Evolutionary conservation across 441 rosid genomes (phyloP).

Genomic region (Populus hybrid): DNA sequence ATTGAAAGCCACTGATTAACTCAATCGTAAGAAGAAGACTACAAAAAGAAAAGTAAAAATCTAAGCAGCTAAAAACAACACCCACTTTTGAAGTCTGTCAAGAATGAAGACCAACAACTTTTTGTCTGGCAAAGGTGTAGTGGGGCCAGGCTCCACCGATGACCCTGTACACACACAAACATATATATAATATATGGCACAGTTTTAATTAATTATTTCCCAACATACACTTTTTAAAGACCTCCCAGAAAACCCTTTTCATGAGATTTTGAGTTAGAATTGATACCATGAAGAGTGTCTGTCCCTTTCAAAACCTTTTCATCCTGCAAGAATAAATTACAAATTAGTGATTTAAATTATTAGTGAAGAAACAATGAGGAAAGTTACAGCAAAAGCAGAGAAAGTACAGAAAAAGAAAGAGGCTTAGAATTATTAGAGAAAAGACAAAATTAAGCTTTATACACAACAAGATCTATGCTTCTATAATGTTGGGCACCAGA

Average conservation of each 20-base stretch:
- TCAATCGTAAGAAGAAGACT: neutral
- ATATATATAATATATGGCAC: conserved; percentile 26
- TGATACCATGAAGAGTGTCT: conserved; percentile 61
- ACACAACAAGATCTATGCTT: conserved; percentile 42
- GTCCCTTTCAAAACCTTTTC: conserved; percentile 73
- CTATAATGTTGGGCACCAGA: conserved; percentile 31
- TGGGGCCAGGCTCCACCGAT: conserved; percentile 65
- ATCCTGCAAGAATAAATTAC: conserved; percentile 49
- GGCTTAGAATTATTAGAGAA: conserved; percentile 31
- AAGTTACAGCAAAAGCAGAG: conserved; percentile 38
- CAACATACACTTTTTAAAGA: conserved; percentile 23
- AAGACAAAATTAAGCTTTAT: conserved; percentile 55
- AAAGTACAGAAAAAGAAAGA: conserved; percentile 23
- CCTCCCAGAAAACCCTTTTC: conserved; percentile 32
- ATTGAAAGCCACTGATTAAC: conserved; percentile 18
- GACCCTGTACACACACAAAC: conserved; percentile 66
- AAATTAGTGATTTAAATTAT: conserved; percentile 19
- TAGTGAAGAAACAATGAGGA: conserved; percentile 23
- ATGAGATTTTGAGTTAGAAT: conserved; percentile 27
- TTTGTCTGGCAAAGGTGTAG: conserved; percentile 87
- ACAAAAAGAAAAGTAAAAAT: conserved; percentile 11
- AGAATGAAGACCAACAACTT: conserved; percentile 85
- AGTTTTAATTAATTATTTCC: conserved; percentile 25
- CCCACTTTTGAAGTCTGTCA: conserved; percentile 96
- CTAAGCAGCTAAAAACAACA: conserved; percentile 27